Evolutionary conservation across 495 filamentous ascomycete species (phyloP).

Genomic region (Annulohypoxylon maeteangense): DNA sequence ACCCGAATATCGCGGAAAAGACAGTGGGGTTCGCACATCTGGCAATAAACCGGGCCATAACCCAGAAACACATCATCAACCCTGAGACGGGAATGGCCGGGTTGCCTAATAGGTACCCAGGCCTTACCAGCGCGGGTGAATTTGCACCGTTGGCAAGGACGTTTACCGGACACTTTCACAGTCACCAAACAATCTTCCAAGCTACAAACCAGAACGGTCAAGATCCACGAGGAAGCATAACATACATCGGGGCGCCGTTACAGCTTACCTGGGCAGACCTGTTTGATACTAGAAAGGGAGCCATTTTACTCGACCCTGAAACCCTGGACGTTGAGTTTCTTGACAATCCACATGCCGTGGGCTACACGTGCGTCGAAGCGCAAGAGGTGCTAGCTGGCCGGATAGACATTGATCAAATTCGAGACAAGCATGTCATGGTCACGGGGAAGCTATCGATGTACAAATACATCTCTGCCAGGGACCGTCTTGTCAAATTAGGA

Average conservation of each 20-base stretch:
- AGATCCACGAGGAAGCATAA: slow-evolving; percentile 39
- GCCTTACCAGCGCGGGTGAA: slow-evolving; percentile 43
- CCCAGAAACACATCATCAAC: slow-evolving; percentile 41
- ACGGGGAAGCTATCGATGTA: slow-evolving; percentile 37
- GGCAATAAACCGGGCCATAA: slow-evolving; percentile 49
- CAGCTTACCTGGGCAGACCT: slow-evolving; percentile 49
- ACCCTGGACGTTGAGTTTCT: slow-evolving; percentile 44
- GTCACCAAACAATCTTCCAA: slow-evolving; percentile 47
- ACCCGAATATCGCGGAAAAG: slow-evolving; percentile 32
- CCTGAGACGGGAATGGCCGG: slow-evolving; percentile 18
- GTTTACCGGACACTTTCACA: slow-evolving; percentile 52
- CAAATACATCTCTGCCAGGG: slow-evolving; percentile 44
- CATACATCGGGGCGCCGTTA: slow-evolving; percentile 47
- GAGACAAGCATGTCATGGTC: slow-evolving; percentile 47
- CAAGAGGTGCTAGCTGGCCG: slow-evolving; percentile 34
- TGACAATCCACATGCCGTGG: slow-evolving; percentile 43
- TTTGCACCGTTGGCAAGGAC: slow-evolving; percentile 47
- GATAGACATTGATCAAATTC: slow-evolving; percentile 25
- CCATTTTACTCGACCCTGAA: slow-evolving; percentile 46
- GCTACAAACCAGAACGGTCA: background rate
- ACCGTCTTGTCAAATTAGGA: slow-evolving; percentile 42
- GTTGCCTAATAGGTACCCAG: slow-evolving; percentile 38
- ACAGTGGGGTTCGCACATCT: slow-evolving; percentile 50
- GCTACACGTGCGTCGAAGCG: slow-evolving; percentile 36
- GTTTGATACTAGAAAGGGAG: slow-evolving; percentile 42